Evolutionary conservation across 2,329 filamentous ascomycete genomes (phyloP).

Genomic region (Metarhizium robertsii): DNA sequence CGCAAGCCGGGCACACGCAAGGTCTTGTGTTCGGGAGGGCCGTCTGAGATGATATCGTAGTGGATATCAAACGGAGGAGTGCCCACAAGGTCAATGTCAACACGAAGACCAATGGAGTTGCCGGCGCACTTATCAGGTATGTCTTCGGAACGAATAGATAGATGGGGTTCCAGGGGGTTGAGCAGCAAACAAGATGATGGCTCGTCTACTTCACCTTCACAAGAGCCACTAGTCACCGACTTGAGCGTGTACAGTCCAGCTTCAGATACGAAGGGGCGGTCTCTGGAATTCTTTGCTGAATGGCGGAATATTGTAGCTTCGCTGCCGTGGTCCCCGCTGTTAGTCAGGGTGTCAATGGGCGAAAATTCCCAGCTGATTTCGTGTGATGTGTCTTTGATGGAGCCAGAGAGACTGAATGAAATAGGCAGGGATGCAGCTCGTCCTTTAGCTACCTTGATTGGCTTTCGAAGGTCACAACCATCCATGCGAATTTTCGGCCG

Average conservation of each 20-base stretch:
- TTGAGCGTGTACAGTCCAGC: slow-evolving; percentile 82
- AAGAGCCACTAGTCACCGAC: slow-evolving; percentile 70
- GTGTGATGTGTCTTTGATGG: slow-evolving; percentile 53
- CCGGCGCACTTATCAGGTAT: slow-evolving; percentile 94
- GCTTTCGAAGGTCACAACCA: slow-evolving; percentile 70
- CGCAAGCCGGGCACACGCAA: slow-evolving; percentile 61
- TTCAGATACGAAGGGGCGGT: slow-evolving; percentile 60
- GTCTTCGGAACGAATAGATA: slow-evolving; percentile 65
- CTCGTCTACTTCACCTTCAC: slow-evolving; percentile 81
- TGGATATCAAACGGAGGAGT: slow-evolving; percentile 82
- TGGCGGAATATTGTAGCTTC: slow-evolving; percentile 48
- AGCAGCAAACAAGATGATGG: slow-evolving; percentile 87
- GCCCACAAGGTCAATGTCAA: slow-evolving; percentile 83
- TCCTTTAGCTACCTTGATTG: slow-evolving; percentile 76
- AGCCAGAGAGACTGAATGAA: slow-evolving; percentile 54
- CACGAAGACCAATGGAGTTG: slow-evolving; percentile 80
- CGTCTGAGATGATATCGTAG: slow-evolving; percentile 63
- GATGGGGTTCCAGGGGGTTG: slow-evolving; percentile 79
- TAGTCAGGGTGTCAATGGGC: slow-evolving; percentile 57
- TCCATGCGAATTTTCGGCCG: slow-evolving; percentile 64
- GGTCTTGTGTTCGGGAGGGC: slow-evolving; percentile 42
- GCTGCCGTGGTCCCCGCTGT: slow-evolving; percentile 60
- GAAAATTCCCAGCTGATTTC: slow-evolving; percentile 76
- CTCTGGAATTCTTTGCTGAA: slow-evolving; percentile 49
- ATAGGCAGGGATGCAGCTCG: slow-evolving; percentile 60